Conservation (phyloP, 768 basidiomycete species). For the Phylloporus sp. region DNA sequence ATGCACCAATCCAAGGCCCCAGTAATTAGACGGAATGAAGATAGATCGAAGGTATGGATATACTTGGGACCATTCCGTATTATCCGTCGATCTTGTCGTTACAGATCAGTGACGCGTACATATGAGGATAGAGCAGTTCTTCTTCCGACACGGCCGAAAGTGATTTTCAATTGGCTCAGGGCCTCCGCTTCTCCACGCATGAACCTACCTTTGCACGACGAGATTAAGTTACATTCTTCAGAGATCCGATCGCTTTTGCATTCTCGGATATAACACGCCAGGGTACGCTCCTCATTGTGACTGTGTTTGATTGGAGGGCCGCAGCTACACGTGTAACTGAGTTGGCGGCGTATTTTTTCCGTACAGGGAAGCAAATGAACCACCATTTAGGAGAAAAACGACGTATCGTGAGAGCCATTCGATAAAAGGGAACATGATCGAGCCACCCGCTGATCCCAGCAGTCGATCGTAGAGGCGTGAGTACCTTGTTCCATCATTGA, state of each 20-base stretch:
- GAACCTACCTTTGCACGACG: too few species aligned
- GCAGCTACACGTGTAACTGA: background rate
- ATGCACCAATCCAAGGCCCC: too few species aligned
- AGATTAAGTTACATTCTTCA: background rate
- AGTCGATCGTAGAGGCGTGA: background rate
- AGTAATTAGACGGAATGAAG: too few species aligned
- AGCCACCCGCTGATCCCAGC: conserved; percentile 1
- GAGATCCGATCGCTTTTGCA: background rate
- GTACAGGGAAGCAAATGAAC: background rate
- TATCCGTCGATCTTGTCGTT: too few species aligned
- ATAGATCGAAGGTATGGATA: too few species aligned
- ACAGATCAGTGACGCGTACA: too few species aligned
- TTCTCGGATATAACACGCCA: background rate
- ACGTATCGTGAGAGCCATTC: background rate
- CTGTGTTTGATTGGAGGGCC: background rate
- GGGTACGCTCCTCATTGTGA: background rate
- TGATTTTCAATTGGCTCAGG: background rate
- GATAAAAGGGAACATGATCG: background rate
- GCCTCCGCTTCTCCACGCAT: background rate
- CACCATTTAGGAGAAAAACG: background rate
- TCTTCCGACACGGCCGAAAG: background rate
- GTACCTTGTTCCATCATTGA: background rate
- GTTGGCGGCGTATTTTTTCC: too few species aligned
- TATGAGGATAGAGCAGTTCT: background rate
- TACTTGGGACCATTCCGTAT: too few species aligned